These are phyloP conservation scores for Globisporangium carolinianum DNA, from an alignment of 352 stramenopile genomes.

Conservation along the genomic window DNA sequence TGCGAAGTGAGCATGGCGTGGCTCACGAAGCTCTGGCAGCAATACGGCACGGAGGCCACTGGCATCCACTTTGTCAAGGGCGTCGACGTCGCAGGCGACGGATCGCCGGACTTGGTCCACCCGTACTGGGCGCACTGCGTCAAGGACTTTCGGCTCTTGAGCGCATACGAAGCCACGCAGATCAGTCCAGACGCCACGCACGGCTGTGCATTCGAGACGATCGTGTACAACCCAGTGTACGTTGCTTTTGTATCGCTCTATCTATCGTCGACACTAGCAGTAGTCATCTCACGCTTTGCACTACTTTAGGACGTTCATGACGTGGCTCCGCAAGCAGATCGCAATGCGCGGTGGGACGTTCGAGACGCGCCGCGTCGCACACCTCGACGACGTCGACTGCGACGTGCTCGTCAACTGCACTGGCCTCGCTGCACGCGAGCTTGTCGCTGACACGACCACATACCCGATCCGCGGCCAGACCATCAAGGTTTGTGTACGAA, in stretches of 20 bases:
- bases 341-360: constrained; percentile 33
- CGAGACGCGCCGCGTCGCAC: constrained; percentile 30
- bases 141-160: constrained; percentile 44
- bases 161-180: constrained; percentile 23
- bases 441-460: constrained; percentile 32
- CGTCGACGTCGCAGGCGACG: constrained; percentile 33
- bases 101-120: constrained; percentile 24
- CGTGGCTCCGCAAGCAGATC: constrained; percentile 40
- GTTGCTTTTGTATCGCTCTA: neutral
- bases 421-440: constrained; percentile 32
- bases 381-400: constrained; percentile 29
- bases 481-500: constrained; percentile 15
- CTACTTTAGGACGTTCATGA: constrained; percentile 40
- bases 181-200: constrained; percentile 36
- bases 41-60: constrained; percentile 30
- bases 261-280: neutral
- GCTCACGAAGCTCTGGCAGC: constrained; percentile 30
- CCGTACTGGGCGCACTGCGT: constrained; percentile 70
- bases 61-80: constrained; percentile 51
- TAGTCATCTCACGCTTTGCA: neutral
- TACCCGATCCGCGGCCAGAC: constrained; percentile 59
- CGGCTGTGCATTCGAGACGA: constrained; percentile 44
- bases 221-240: constrained; percentile 60
- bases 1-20: constrained; percentile 59
- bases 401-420: constrained; percentile 65